Evolutionary conservation across 768 basidiomycete genomes (phyloP), one percentile per base, ranked within the genome.

Genomic region (Chiua virens): DNA sequence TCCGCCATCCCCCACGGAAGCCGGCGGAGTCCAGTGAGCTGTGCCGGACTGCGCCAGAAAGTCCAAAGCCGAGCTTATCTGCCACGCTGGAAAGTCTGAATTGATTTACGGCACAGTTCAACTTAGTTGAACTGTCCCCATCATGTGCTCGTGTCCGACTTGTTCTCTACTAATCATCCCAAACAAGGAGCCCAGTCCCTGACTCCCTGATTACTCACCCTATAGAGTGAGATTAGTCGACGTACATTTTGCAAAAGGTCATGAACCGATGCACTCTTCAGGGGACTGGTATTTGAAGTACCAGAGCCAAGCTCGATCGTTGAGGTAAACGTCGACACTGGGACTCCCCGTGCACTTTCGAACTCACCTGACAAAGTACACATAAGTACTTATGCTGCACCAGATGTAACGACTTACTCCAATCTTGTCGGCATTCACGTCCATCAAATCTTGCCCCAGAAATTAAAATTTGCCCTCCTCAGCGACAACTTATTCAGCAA

Each of bases 391-490:
- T 8, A 25, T 14, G 13, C 17, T 42, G 5, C 11, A 38, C n/a
- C 22, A 35, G 21, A 41, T 35, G n/a, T 32, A 18, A 51, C 13
- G 4, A 77, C 86, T 64, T 65, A 90, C 95, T 89, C 95, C 95
- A 99, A 64, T 98, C 22, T 85, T 81, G 60, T 98, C 95, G 0
- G 90, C 93, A 62, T 93, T 86, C 5, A 98, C 85, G 63, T 99
- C 94, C 66, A 98, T 96, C 50, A 98, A 68, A 67, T 98, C 90
- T 80, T 85, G 42, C 84, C 88, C 90, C 89, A 92, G 0, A 79
- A 79, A 62, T 79, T 79, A 61, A 80, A n/a, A 78, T 3, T 50
- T 53, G 3, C 59, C 59, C 22, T 62, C 58, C 20, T 73, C 71
- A 8, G 64, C 50, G 9, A 74, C 76, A 5, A 74, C 78, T 53